Conservation (phyloP, 2,329 filamentous ascomycete genomes). For the Claviceps lovelessii region DNA sequence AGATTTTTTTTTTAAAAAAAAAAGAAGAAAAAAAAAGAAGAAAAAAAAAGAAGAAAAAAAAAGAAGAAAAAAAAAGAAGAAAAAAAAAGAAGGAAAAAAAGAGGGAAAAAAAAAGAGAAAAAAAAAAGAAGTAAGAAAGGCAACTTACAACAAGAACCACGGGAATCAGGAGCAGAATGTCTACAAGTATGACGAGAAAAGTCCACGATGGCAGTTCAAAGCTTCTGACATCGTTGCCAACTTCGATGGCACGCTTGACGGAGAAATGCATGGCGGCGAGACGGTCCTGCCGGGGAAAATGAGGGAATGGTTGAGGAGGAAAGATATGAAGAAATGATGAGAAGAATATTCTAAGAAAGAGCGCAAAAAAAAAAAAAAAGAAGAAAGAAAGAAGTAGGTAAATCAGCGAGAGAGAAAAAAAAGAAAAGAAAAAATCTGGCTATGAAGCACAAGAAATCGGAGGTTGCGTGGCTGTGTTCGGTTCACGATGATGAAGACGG, state of each 20-base stretch:
- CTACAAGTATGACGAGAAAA: slow-evolving; percentile 22
- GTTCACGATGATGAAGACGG: not conserved
- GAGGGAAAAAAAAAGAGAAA: too few species aligned
- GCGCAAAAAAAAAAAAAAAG: too few species aligned
- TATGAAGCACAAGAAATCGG: not conserved
- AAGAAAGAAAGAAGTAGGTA: not conserved
- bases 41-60: too few species aligned
- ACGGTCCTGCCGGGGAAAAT: not conserved
- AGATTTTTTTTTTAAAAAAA: too few species aligned
- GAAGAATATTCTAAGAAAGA: not conserved
- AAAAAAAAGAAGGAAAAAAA: too few species aligned
- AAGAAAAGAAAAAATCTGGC: not conserved
- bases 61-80: too few species aligned
- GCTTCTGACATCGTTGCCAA: slow-evolving; percentile 10
- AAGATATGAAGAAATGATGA: not conserved
- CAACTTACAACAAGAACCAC: slow-evolving; percentile 27
- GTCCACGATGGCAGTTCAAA: slow-evolving; percentile 26
- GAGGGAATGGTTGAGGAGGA: not conserved
- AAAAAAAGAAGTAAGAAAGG: not conserved
- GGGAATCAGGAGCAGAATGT: slow-evolving; percentile 32
- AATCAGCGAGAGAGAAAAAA: not conserved
- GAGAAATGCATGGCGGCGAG: slow-evolving; percentile 6
- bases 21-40: too few species aligned
- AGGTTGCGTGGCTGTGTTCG: too few species aligned
- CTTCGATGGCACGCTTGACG: slow-evolving; percentile 21